Evolutionary conservation across 2,329 filamentous ascomycete species (phyloP), one percentile per base, ranked within the genome.

Genomic region (Biscogniauxia marginata): DNA sequence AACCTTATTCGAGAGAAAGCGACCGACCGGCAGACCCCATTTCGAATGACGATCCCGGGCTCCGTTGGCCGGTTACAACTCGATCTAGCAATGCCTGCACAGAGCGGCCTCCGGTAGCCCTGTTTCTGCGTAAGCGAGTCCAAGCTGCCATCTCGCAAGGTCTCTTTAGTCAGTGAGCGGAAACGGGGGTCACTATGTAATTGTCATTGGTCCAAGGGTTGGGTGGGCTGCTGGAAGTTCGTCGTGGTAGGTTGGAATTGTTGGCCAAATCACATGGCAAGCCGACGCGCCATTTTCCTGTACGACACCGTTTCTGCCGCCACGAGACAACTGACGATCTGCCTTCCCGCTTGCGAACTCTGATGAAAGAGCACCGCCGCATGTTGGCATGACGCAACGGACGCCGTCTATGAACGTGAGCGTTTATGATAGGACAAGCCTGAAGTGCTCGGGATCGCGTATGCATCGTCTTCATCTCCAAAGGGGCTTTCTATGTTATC

Each of bases 1-100:
- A 74, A 65, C 56, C 72, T 69, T 49, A 54, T 73, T 76, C 63
- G 43, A 73, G 73, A 65, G 68, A 67, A 60, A 62, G 63, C 56
- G 67, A 65, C 74, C 74, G 73, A 67, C 64, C 65, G 67, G 65
- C 62, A 72, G 66, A 59, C 67, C 68, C 71, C 68, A 70, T 71
- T 71, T 58, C n/a, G 65, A 67, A 70, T 63, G 64, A 70, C 65
- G 70, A 73, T 73, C 71, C 65, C 63, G 64, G 65, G 61, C 67
- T 67, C 68, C 70, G 65, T 68, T 62, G 60, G 65, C 59, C 55
- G 64, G 63, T 62, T 64, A 60, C 67, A 68, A 65, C 71, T 71
- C 66, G 66, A 74, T 74, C 68, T 69, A 71, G 70, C 63, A 72
- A 68, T 60, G 65, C 62, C 60, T 66, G 64, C 57, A 46, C 46